Evolutionary conservation across 352 stramenopile species (phyloP), one percentile per base, ranked within the genome.

Genomic region (Pythium insidiosum): DNA sequence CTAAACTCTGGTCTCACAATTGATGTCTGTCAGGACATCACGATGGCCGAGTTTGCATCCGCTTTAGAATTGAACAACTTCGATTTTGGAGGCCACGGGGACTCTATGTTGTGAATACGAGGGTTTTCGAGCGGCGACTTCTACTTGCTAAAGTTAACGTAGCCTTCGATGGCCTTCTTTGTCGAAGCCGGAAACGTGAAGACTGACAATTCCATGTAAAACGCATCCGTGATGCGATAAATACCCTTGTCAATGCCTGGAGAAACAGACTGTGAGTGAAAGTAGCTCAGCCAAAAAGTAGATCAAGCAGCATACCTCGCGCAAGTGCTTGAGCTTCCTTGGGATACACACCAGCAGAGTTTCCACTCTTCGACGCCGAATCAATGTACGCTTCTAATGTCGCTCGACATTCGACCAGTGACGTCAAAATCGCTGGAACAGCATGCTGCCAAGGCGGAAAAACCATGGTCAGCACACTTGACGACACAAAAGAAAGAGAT

Each of bases 201-300:
- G 26, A 71, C 60, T 18, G 65, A 59, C 25, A 87, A 47, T 21
- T 87, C 76, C 28, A 54, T 56, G 56, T 70, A 69, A 53, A 87
- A 89, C 44, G 77, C 61, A 29, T 76, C 54, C 4, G 71, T 81
- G 56, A 89, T 83, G 56, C 67, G 69, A 71, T 85, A 82, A 58
- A 87, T 83, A 53, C 72, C 73, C 46, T 76, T 84, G 50, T 89
- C 76, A 34, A 89, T 68, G 44, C 73, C 76, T 86, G 34, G 25
- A 34, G 9, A 13, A 21, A 43, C 40, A 20, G 28, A n/a, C 24
- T 39, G 26, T 19, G 15, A 7, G 26, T n/a, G 5, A 25, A 19
- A 33, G 21, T 19, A 28, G 1, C n/a, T 11, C 31, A 21, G 11
- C 40, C 11, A 42, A 6, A 46, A 20, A 57, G 20, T 24, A 33